Conservation (phyloP, 2,329 filamentous ascomycete species). For the Pestalotiopsis sp. region DNA sequence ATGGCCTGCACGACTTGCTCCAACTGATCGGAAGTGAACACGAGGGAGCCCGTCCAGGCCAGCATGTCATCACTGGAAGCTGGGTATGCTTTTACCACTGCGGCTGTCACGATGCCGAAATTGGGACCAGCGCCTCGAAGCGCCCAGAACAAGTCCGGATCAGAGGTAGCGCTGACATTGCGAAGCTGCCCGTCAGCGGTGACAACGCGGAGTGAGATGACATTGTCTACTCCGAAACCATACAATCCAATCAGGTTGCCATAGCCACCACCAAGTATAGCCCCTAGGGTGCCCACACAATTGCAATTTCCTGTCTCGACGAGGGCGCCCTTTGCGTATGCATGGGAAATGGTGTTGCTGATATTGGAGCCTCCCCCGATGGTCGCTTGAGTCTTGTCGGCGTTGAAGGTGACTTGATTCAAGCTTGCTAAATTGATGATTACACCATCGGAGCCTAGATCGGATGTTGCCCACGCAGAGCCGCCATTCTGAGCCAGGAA, state of each 20-base stretch:
- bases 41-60: background rate
- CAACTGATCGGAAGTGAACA: background rate
- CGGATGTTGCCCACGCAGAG: background rate
- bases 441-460: background rate
- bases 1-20: background rate
- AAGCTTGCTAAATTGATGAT: background rate
- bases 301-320: background rate
- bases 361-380: background rate
- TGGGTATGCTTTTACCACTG: background rate
- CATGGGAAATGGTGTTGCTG: background rate
- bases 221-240: conserved; percentile 9
- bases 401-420: background rate
- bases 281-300: background rate
- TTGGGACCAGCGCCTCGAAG: conserved; percentile 35
- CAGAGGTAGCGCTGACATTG: conserved; percentile 18
- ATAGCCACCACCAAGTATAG: background rate
- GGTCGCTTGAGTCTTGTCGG: background rate
- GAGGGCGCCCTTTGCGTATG: background rate
- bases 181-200: conserved; percentile 1
- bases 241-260: conserved; percentile 8
- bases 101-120: conserved; percentile 29
- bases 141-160: conserved; percentile 35
- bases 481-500: background rate
- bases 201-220: conserved; percentile 1
- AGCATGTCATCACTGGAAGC: background rate